A percentile compares a stretch with the other conserved stretches of the same genome.
Evolutionary conservation across 2,329 filamentous ascomycete genomes (phyloP).

Genomic region (Diaporthe vexans): DNA sequence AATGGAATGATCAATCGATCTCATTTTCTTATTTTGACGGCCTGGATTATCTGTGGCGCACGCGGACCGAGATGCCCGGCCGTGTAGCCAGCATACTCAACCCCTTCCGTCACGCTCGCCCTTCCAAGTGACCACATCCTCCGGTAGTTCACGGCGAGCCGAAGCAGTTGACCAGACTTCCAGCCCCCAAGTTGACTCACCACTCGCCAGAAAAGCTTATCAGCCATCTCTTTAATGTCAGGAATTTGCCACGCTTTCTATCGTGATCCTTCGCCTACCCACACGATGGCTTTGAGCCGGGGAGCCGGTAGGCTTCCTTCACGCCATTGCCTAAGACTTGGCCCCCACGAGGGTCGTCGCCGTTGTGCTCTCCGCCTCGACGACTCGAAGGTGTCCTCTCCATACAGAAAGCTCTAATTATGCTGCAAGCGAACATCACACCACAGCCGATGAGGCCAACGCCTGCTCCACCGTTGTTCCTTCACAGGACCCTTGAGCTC

Average conservation of each 20-base stretch:
- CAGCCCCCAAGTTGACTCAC: conserved; percentile 35
- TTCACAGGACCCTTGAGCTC: neutral
- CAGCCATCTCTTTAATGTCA: neutral
- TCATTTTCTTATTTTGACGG: neutral
- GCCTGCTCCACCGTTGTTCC: conserved; percentile 36
- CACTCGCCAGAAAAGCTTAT: conserved; percentile 22
- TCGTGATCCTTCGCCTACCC: conserved; percentile 11
- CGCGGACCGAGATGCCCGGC: neutral
- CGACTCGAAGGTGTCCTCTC: neutral
- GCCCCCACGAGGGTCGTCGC: conserved; percentile 28
- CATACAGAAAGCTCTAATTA: neutral
- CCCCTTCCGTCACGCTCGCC: conserved; percentile 8
- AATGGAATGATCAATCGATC: conserved; percentile 26
- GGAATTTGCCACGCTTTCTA: conserved; percentile 33
- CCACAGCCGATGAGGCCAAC: conserved; percentile 14
- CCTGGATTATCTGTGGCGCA: neutral
- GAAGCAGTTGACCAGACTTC: conserved; percentile 12
- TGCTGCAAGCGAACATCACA: conserved; percentile 9
- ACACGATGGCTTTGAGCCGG: neutral
- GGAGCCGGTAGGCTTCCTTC: neutral
- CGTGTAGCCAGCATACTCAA: neutral
- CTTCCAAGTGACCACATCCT: neutral
- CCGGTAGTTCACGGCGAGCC: conserved; percentile 1
- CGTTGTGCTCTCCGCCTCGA: neutral
- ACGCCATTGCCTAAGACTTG: conserved; percentile 23